Conservation (phyloP, 805 yeast genomes). For the Henningerozyma blattae region DNA sequence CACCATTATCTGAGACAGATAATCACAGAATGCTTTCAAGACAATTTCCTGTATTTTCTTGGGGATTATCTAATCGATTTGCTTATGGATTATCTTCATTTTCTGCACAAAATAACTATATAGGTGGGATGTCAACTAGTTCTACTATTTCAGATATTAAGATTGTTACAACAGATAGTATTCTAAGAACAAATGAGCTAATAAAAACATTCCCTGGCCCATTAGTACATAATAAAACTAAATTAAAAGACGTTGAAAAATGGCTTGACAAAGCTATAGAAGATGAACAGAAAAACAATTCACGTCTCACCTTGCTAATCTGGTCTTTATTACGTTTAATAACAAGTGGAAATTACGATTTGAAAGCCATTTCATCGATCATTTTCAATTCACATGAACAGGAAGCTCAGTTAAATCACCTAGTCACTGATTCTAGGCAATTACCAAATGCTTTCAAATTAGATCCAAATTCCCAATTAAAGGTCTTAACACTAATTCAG, state of each 20-base stretch:
- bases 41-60: slow-evolving; percentile 69
- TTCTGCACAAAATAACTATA: slow-evolving; percentile 8
- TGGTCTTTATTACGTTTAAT: slow-evolving; percentile 17
- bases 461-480: slow-evolving; percentile 23
- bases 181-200: slow-evolving; percentile 22
- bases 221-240: slow-evolving; percentile 37
- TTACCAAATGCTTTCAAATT: slow-evolving; percentile 29
- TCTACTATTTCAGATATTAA: slow-evolving; percentile 19
- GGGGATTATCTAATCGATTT: slow-evolving; percentile 39
- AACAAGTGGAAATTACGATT: slow-evolving; percentile 12
- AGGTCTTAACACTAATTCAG: slow-evolving; percentile 31
- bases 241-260: slow-evolving; percentile 54
- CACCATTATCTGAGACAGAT: slow-evolving; percentile 15
- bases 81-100: slow-evolving; percentile 34
- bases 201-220: slow-evolving; percentile 38
- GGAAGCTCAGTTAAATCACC: slow-evolving; percentile 14
- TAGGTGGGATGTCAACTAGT: slow-evolving; percentile 9
- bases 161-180: slow-evolving; percentile 24
- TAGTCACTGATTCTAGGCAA: slow-evolving; percentile 5
- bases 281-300: slow-evolving; percentile 9
- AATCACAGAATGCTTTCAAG: slow-evolving; percentile 44
- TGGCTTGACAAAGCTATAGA: slow-evolving; percentile 40
- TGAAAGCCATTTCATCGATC: slow-evolving; percentile 25
- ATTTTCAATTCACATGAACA: slow-evolving; percentile 24
- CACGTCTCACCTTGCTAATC: slow-evolving; percentile 11